These are phyloP conservation scores for Turritis glabra DNA, from an alignment of 345 rosid genomes.

Conservation along the genomic window DNA sequence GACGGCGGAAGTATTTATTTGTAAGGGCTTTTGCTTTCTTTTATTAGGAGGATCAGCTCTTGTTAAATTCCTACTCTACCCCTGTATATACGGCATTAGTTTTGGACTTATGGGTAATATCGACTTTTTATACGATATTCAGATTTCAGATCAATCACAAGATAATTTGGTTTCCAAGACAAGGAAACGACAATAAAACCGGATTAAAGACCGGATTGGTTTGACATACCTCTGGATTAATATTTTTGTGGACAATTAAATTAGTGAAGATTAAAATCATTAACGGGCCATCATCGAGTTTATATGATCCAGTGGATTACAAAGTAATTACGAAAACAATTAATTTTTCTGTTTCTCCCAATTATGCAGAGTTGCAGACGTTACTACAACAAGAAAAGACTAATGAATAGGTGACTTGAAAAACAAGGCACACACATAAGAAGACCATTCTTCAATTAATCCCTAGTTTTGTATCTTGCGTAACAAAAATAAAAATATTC, in stretches of 20 bases:
- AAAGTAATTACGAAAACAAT: not conserved
- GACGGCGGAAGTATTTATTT: not conserved
- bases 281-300: not conserved
- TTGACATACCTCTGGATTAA: not conserved
- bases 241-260: not conserved
- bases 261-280: not conserved
- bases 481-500: constrained; percentile 12
- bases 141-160: not conserved
- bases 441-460: constrained; percentile 3
- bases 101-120: not conserved
- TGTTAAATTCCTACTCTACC: not conserved
- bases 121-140: not conserved
- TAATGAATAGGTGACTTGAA: not conserved
- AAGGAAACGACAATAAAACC: too few species aligned
- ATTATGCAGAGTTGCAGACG: not conserved
- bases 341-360: not conserved
- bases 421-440: constrained; percentile 8
- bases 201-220: not conserved
- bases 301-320: not conserved
- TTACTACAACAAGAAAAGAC: not conserved
- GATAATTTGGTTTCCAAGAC: too few species aligned
- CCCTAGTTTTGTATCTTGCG: not conserved
- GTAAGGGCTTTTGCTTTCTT: not conserved
- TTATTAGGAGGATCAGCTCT: not conserved
- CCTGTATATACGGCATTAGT: not conserved